A percentile compares a stretch with the other conserved stretches of the same genome.
Conservation (phyloP, 352 stramenopile genomes). For the Globisporangium carolinianum region DNA sequence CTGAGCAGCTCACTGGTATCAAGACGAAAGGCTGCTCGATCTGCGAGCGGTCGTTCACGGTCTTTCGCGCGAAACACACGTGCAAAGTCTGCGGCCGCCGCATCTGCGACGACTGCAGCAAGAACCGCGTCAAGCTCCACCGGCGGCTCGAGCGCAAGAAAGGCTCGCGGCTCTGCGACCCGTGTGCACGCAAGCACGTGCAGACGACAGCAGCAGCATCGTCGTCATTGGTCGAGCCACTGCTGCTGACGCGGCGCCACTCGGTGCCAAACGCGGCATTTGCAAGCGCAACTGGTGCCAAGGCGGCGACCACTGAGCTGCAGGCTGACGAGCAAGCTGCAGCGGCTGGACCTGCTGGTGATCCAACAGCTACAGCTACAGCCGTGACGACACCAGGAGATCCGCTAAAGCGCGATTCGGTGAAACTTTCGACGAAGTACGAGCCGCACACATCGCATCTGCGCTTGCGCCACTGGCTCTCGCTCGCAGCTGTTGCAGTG, state of each 20-base stretch:
- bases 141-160: conserved; percentile 58
- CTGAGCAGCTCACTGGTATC: background rate
- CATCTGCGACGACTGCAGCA: conserved; percentile 81
- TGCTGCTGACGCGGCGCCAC: conserved; percentile 8
- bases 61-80: conserved; percentile 78
- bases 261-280: conserved; percentile 12
- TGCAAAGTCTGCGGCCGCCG: conserved; percentile 65
- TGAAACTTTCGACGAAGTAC: background rate
- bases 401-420: no score
- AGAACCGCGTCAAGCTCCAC: conserved; percentile 73
- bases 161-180: conserved; percentile 64
- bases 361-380: background rate
- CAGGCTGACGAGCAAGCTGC: no score
- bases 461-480: conserved; percentile 46
- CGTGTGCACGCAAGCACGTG: conserved; percentile 58
- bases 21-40: conserved; percentile 38
- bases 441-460: conserved; percentile 33
- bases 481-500: conserved; percentile 19
- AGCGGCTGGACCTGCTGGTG: no score
- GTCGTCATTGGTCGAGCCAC: conserved; percentile 18
- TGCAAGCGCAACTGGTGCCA: background rate
- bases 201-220: conserved; percentile 13
- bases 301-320: background rate
- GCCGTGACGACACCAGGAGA: background rate
- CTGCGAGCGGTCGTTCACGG: conserved; percentile 66